phyloP scores from a whole-genome alignment of 2,329 filamentous ascomycete species.

The Ascochyta rabiei region DNA sequence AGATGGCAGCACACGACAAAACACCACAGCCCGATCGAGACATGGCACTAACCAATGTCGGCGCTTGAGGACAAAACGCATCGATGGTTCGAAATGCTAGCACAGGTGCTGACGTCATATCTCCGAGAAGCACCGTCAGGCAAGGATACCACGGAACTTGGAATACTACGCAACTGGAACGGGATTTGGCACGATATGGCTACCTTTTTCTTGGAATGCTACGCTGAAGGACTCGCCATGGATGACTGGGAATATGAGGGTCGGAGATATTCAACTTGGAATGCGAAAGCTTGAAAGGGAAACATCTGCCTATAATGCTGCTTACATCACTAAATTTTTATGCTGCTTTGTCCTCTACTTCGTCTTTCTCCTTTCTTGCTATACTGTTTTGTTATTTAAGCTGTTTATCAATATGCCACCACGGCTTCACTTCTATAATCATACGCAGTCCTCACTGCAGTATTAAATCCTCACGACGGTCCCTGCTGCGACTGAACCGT shows the following conservation, averaged over 20 bases:
- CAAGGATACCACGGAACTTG: neutral
- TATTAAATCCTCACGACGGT: neutral
- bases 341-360: neutral
- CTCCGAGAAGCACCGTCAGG: neutral
- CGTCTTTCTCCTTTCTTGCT: neutral
- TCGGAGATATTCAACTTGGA: neutral
- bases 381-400: neutral
- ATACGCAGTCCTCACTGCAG: too few species aligned
- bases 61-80: neutral
- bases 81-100: neutral
- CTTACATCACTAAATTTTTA: neutral
- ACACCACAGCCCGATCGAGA: too few species aligned
- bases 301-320: neutral
- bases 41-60: neutral
- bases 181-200: neutral
- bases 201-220: neutral
- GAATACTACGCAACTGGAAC: neutral
- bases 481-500: too few species aligned
- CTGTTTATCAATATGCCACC: neutral
- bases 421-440: neutral
- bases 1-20: neutral
- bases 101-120: neutral
- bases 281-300: neutral
- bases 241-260: neutral
- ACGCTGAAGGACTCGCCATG: neutral